Conservation (phyloP, 805 yeast species). For the Yamadazyma nakazawae region DNA sequence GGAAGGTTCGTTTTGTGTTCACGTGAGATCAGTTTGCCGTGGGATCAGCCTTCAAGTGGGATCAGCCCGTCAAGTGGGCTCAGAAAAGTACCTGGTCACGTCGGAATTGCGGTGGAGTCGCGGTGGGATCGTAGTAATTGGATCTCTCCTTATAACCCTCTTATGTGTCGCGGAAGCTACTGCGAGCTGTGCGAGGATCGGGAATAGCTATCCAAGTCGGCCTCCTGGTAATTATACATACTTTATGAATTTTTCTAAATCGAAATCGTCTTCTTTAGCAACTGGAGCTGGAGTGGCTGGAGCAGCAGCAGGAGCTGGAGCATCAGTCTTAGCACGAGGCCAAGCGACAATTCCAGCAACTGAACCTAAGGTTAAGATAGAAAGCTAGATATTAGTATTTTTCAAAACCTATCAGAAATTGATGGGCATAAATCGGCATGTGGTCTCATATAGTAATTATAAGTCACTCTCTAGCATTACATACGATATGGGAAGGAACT, state of each 20-base stretch:
- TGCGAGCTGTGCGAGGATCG: too few species aligned
- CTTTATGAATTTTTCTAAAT: constrained; percentile 41
- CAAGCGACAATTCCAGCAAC: constrained; percentile 36
- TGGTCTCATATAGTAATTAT: not conserved
- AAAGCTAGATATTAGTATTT: constrained; percentile 25
- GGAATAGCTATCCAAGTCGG: not conserved
- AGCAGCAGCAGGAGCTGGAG: constrained; percentile 23
- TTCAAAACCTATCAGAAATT: not conserved
- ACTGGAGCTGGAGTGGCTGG: constrained; percentile 18
- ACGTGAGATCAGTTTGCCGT: too few species aligned
- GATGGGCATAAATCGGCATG: not conserved
- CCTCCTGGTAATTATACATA: constrained; percentile 22
- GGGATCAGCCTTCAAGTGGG: too few species aligned
- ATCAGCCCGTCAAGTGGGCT: too few species aligned
- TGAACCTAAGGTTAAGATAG: constrained; percentile 39
- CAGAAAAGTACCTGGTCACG: too few species aligned
- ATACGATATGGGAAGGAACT: constrained; percentile 44
- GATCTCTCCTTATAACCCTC: too few species aligned
- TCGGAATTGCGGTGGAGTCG: not conserved
- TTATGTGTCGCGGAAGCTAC: too few species aligned
- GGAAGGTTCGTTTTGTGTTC: too few species aligned
- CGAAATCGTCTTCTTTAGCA: constrained; percentile 40
- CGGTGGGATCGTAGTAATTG: not conserved
- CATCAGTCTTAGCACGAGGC: constrained; percentile 30
- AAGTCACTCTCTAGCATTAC: constrained; percentile 16